Base-by-base conservation (phyloP, 164 flowering plant genomes). In the Magnolia kwangsiensis region DNA sequence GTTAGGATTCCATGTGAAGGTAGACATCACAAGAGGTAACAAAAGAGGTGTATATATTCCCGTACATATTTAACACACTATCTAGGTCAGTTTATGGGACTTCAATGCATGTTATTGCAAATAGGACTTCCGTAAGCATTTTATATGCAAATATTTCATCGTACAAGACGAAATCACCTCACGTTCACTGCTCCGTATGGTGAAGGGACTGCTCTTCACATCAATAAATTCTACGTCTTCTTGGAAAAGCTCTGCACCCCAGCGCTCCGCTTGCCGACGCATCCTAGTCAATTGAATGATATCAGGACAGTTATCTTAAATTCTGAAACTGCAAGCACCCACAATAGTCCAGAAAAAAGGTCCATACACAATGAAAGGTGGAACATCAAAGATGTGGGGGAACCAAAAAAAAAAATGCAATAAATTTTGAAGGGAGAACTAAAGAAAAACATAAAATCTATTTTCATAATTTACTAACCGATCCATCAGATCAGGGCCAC, bases 401-500 rank as follows among this genome's bases (percentile, higher is more conserved):
- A 37, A 37, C 45, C 45, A n/a, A 23, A 23, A 3, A 19, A 19
- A 31, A 31, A 45, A 50, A 20, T 20, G 18, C 51, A 23, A 72
- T 24, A 58, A 3, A 29, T 19, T 19, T 8, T 45, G 9, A 51
- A 72, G 37, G 37, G 67, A 61, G 58, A 20, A 8, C 7, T 50
- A 5, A 55, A 11, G n/a, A n/a, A 65, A 50, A 50, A 27, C 5
- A 13, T 3, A 50, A n/a, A 21, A 19, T 21, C 9, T 49, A 21
- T 21, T 66, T 18, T 23, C 16, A 31, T 21, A 51, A n/a, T 51
- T 31, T 21, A 71, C 70, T 78, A 81, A 93, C 99, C 91, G 81
- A 80, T 96, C 99, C 98, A 92, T 96, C 84, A 96, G 87, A 86
- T 96, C 99, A 4, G 98, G 98, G 68, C 99, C 99, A 71, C 91